phyloP scores from a whole-genome alignment of 225 moss, liverwort and hornwort species.

The Physcomitrellopsis africana region DNA sequence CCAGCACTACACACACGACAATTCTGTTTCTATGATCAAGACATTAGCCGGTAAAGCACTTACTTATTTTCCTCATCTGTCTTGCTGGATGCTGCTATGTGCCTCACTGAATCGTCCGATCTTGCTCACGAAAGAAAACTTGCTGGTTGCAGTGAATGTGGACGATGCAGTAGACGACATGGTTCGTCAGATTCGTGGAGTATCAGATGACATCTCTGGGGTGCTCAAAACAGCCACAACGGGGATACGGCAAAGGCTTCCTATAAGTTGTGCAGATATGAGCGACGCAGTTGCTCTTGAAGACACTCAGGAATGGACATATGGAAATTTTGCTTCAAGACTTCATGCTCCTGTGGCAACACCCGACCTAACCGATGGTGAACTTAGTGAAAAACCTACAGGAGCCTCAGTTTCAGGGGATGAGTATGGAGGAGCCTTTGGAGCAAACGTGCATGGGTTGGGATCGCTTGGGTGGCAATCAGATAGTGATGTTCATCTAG shows the following conservation, averaged over 20 bases:
- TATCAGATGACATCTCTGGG: slow-evolving; percentile 67
- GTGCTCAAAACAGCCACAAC: slow-evolving; percentile 55
- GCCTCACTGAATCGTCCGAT: neutral
- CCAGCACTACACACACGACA: slow-evolving; percentile 52
- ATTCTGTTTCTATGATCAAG: slow-evolving; percentile 62
- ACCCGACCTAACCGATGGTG: slow-evolving; percentile 40
- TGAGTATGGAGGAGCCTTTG: slow-evolving; percentile 39
- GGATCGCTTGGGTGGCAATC: slow-evolving; percentile 55
- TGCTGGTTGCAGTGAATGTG: slow-evolving; percentile 55
- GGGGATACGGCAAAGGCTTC: slow-evolving; percentile 54
- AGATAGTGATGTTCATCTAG: slow-evolving; percentile 48
- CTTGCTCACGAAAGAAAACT: slow-evolving; percentile 22
- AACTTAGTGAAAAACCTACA: slow-evolving; percentile 35
- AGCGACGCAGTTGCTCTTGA: slow-evolving; percentile 46
- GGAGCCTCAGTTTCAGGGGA: slow-evolving; percentile 57
- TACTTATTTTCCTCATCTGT: neutral
- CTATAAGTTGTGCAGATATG: slow-evolving; percentile 35
- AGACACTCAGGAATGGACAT: slow-evolving; percentile 21
- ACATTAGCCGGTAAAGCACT: slow-evolving; percentile 56
- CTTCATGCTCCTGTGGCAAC: slow-evolving; percentile 29
- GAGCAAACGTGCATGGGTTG: slow-evolving; percentile 41
- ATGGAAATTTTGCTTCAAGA: slow-evolving; percentile 35
- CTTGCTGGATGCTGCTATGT: slow-evolving; percentile 10
- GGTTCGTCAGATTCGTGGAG: slow-evolving; percentile 77
- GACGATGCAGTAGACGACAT: slow-evolving; percentile 71